A percentile compares a stretch with the other conserved stretches of the same genome.
phyloP scores from a whole-genome alignment of 805 yeast species.

The Barnettozyma pratensis region DNA sequence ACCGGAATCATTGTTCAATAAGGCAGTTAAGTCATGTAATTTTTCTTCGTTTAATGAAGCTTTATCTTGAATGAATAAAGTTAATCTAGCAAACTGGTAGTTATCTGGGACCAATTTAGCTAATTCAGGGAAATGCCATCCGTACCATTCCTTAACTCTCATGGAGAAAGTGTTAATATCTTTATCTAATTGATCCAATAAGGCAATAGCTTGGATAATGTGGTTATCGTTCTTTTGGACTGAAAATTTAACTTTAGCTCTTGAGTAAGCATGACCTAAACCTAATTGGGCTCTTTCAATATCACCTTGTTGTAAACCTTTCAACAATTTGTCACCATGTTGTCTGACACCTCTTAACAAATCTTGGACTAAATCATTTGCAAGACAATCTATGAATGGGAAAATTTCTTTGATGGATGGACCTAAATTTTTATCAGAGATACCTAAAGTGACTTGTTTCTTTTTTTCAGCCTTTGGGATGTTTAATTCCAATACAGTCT shows the following conservation, averaged over 20 bases:
- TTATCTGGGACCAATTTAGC: conserved; percentile 98
- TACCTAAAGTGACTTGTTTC: conserved; percentile 71
- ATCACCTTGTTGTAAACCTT: conserved; percentile 91
- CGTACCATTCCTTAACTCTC: conserved; percentile 99
- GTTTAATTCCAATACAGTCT: conserved; percentile 83
- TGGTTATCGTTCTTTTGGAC: conserved; percentile 99
- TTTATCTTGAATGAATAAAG: conserved; percentile 82
- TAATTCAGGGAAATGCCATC: conserved; percentile 97
- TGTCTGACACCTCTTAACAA: conserved; percentile 91
- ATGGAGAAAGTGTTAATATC: conserved; percentile 96
- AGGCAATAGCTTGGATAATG: conserved; percentile 96
- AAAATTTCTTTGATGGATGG: conserved; percentile 91
- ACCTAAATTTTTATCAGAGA: conserved; percentile 92
- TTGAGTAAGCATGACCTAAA: conserved; percentile 97
- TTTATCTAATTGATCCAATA: conserved; percentile 93
- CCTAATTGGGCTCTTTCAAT: conserved; percentile 97
- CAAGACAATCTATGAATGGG: conserved; percentile 84
- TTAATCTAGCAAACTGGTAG: conserved; percentile 91
- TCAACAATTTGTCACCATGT: conserved; percentile 82
- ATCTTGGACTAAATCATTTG: conserved; percentile 92
- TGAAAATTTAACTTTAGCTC: conserved; percentile 98
- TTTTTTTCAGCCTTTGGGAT: conserved; percentile 74
- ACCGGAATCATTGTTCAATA: conserved; percentile 80
- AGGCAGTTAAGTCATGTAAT: conserved; percentile 84
- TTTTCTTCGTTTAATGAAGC: conserved; percentile 72